phyloP scores from a whole-genome alignment of 768 basidiomycete genomes.

The Trametes cinnabarina region DNA sequence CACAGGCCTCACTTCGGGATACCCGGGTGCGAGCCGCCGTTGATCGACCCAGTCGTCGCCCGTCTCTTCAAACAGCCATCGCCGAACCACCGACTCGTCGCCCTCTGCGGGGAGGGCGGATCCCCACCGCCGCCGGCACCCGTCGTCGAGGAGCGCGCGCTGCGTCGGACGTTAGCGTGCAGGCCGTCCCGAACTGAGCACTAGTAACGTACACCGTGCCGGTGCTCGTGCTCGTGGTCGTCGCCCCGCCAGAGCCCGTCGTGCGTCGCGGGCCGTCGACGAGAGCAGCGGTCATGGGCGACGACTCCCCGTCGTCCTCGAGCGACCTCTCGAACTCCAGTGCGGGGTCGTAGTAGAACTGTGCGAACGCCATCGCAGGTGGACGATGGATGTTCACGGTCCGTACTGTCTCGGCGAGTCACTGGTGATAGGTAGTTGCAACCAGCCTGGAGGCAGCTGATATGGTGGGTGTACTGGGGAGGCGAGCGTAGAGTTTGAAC shows the following conservation, averaged over 20 bases:
- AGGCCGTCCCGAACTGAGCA: not conserved
- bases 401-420: too few species aligned
- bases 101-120: not conserved
- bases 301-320: conserved; percentile 9
- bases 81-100: conserved; percentile 3
- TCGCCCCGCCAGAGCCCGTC: not conserved
- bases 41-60: not conserved
- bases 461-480: too few species aligned
- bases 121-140: not conserved
- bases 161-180: too few species aligned
- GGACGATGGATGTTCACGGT: too few species aligned
- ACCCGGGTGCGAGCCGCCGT: conserved; percentile 3
- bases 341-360: conserved; percentile 20
- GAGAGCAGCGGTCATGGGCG: not conserved
- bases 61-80: conserved; percentile 1
- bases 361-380: conserved; percentile 15
- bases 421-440: too few species aligned
- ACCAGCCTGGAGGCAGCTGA: too few species aligned
- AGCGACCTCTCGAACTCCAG: conserved; percentile 18
- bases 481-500: too few species aligned
- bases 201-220: not conserved
- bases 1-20: conserved; percentile 3
- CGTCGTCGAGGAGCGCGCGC: too few species aligned
- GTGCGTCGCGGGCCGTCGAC: not conserved
- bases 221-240: not conserved